A percentile compares a stretch with the other conserved stretches of the same genome.
phyloP scores from a whole-genome alignment of 2,329 filamentous ascomycete genomes.

The Aspergillus awamori region DNA sequence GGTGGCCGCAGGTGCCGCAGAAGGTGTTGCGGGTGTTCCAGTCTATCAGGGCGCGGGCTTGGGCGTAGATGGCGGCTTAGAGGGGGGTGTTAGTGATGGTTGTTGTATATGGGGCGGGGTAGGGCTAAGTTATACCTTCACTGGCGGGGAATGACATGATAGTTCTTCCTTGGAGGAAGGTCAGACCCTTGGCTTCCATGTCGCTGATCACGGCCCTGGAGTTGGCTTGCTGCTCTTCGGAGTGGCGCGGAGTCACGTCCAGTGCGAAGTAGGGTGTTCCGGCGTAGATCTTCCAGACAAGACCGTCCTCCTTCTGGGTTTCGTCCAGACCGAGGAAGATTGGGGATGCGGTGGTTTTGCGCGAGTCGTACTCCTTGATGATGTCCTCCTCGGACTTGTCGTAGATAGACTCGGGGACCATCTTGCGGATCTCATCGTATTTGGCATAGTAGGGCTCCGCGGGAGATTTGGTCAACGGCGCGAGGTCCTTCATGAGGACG shows the following conservation, averaged over 20 bases:
- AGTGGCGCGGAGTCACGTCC: conserved; percentile 76
- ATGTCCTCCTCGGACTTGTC: conserved; percentile 70
- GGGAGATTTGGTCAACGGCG: conserved; percentile 68
- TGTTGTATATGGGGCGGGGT: neutral
- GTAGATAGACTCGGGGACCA: conserved; percentile 75
- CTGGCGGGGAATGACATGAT: conserved; percentile 62
- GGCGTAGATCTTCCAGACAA: conserved; percentile 62
- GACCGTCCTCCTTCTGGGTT: conserved; percentile 45
- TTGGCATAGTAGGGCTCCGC: conserved; percentile 68
- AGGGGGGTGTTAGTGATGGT: neutral
- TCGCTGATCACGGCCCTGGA: conserved; percentile 63
- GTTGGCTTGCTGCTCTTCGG: conserved; percentile 57
- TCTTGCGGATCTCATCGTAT: conserved; percentile 67
- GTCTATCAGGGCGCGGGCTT: conserved; percentile 83
- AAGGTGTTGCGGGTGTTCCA: conserved; percentile 94
- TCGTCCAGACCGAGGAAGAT: conserved; percentile 87
- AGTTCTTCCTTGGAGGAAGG: conserved; percentile 69
- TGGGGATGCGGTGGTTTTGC: conserved; percentile 67
- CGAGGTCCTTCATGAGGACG: conserved; percentile 76
- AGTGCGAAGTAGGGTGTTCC: conserved; percentile 87
- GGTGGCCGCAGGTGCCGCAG: conserved; percentile 84
- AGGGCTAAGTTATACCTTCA: conserved; percentile 55
- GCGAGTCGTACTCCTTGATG: conserved; percentile 74
- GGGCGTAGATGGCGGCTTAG: conserved; percentile 83
- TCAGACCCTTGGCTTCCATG: conserved; percentile 63